Percentiles rank a stretch among this genome's conserved stretches.
Conservation (phyloP, 164 flowering plant genomes). For the Echeveria elegans region DNA sequence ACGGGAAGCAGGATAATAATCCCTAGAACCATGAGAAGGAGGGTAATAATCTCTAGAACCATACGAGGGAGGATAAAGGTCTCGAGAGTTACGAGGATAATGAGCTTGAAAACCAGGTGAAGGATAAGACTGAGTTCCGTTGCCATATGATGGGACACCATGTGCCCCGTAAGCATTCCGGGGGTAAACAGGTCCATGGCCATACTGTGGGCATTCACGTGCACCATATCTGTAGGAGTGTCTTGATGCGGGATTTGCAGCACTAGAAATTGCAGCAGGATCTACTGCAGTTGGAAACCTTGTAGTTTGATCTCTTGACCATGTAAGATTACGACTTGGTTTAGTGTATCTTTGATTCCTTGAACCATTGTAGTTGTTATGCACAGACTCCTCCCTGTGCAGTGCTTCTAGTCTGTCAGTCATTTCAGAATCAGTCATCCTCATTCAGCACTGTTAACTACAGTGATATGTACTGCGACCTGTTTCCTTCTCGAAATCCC, state of each 20-base stretch:
- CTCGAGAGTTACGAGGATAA: neutral
- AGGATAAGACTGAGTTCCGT: neutral
- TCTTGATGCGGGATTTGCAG: neutral
- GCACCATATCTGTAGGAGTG: neutral
- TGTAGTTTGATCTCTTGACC: neutral
- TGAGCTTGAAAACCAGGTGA: slow-evolving; percentile 1
- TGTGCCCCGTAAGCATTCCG: neutral
- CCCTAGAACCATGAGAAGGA: neutral
- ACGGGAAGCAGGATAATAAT: neutral
- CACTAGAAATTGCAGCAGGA: neutral
- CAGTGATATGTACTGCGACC: neutral
- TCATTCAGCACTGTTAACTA: neutral
- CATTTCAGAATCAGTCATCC: neutral
- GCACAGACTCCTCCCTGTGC: neutral
- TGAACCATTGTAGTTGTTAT: neutral
- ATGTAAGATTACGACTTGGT: neutral
- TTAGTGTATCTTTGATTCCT: neutral
- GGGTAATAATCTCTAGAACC: neutral
- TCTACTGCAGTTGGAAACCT: neutral
- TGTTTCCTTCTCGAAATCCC: neutral
- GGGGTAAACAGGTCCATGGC: neutral
- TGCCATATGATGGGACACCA: neutral
- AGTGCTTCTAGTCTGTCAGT: neutral
- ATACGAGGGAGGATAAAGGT: neutral
- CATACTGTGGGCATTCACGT: neutral